Evolutionary conservation across 192 early-diverging fungal genomes (phyloP), one percentile per base, ranked within the genome.

Genomic region (Coemansia guatemalensis): DNA sequence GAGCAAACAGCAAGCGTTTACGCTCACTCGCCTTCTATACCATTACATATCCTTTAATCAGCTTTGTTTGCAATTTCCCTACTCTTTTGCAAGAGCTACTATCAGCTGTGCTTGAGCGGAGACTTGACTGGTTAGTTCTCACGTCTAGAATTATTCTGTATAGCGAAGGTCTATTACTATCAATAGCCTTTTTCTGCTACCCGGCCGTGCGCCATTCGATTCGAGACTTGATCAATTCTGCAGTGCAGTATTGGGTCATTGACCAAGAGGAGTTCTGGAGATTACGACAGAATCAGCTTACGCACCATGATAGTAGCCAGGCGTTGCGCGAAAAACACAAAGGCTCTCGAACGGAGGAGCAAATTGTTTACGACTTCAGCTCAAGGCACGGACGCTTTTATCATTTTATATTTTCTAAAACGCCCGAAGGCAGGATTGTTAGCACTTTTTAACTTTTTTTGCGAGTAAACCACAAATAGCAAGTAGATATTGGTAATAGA

Each of bases 221-320:
- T 0, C 73, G 78, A 39, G 78, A 81, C 27, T 51, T 81, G 21
- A 72, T 54, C 4, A 66, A 81, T 32, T 35, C 59, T 41, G 73
- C 73, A 17, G 69, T 81, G 11, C 73, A 74, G 50, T 81, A 81
- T 30, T 81, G 78, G 78, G 69, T 81, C 7, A 41, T 81, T 24
- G 78, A 81, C 35, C 78, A 81, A n/a, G 78, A 81, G 44, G 78
- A 81, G 52, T 81, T 60, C 26, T 81, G 78, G 78, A 47, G 58
- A n/a, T 58, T 71, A 60, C 56, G 49, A 8, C 53, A 69, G 18
- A 50, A 18, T 7, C 69, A 81, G 21, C 24, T 33, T 12, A 60
- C 59, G n/a, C 60, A 41, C 35, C 27, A 56, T 0, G 27, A 53
- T 8, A 39, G 22, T 6, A 21, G 27, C 1, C 63, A 33, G 5